These are phyloP conservation scores for Syncephalastrum sp. DNA, from an alignment of 371 early-diverging fungal species.

Conservation along the genomic window DNA sequence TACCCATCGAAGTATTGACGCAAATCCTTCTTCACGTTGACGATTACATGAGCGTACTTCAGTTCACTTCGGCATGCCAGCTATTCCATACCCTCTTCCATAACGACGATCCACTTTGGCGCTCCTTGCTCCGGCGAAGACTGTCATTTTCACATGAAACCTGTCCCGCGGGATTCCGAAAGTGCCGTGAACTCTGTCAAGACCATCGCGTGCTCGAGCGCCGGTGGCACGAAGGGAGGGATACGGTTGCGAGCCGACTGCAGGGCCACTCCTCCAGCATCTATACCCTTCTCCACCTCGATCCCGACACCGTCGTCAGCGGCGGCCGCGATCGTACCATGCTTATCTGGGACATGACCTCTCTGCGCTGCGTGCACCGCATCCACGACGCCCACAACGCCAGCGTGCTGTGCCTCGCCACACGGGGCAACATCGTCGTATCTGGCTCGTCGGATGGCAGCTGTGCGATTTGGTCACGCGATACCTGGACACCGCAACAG, in stretches of 20 bases:
- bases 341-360: conserved; percentile 71
- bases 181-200: conserved; percentile 20
- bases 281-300: conserved; percentile 81
- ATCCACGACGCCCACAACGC: conserved; percentile 63
- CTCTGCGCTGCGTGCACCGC: conserved; percentile 11
- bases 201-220: conserved; percentile 21
- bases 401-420: conserved; percentile 86
- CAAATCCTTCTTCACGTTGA: conserved; percentile 23
- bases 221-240: conserved; percentile 31
- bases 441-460: conserved; percentile 92
- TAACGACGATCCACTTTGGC: conserved; percentile 18
- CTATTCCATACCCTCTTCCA: conserved; percentile 19
- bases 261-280: conserved; percentile 58
- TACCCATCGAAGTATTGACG: conserved; percentile 31
- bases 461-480: conserved; percentile 86
- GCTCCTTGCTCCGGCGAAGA: conserved; percentile 20
- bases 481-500: conserved; percentile 31
- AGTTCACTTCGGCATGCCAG: conserved; percentile 21
- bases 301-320: conserved; percentile 65
- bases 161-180: conserved; percentile 2
- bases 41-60: conserved; percentile 13
- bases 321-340: conserved; percentile 92
- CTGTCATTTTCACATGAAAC: conserved; percentile 6
- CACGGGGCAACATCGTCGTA: conserved; percentile 68
- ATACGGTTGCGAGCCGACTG: no score